Percentiles rank a stretch among this genome's conserved stretches.
phyloP scores from a whole-genome alignment of 2,329 filamentous ascomycete species.

The Fusarium albosuccineum region DNA sequence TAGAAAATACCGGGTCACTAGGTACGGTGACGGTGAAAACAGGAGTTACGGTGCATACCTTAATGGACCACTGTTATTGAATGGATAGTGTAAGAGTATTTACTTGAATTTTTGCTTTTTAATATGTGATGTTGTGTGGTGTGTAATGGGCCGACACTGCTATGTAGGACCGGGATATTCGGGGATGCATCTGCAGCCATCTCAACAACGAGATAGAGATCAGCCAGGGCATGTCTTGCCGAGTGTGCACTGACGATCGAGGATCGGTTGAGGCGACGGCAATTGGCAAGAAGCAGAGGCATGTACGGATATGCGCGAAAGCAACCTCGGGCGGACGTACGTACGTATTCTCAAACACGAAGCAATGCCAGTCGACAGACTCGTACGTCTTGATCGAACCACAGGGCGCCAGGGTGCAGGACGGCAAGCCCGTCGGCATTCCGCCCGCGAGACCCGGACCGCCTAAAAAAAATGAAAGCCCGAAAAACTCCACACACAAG shows the following conservation, averaged over 20 bases:
- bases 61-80: constrained; percentile 2
- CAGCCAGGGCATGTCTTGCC: constrained; percentile 11
- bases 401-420: constrained; percentile 16
- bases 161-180: neutral
- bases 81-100: constrained; percentile 7
- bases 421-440: constrained; percentile 7
- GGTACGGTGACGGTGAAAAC: constrained; percentile 9
- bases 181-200: neutral
- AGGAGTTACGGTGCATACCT: constrained; percentile 33
- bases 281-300: neutral
- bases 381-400: constrained; percentile 32
- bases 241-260: constrained; percentile 8
- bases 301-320: neutral
- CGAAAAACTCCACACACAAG: constrained; percentile 40
- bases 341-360: constrained; percentile 2
- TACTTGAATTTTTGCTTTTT: neutral
- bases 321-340: constrained; percentile 1
- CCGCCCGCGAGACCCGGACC: constrained; percentile 16
- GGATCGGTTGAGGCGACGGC: constrained; percentile 1
- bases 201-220: neutral
- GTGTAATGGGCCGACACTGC: neutral
- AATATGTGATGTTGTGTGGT: neutral
- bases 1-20: constrained; percentile 17
- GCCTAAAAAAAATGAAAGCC: constrained; percentile 6
- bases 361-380: constrained; percentile 29